Percentiles rank a stretch among this genome's conserved stretches.
Evolutionary conservation across 176 grass and related monocot genomes (phyloP).

Genomic region (Alloteropsis semialata): DNA sequence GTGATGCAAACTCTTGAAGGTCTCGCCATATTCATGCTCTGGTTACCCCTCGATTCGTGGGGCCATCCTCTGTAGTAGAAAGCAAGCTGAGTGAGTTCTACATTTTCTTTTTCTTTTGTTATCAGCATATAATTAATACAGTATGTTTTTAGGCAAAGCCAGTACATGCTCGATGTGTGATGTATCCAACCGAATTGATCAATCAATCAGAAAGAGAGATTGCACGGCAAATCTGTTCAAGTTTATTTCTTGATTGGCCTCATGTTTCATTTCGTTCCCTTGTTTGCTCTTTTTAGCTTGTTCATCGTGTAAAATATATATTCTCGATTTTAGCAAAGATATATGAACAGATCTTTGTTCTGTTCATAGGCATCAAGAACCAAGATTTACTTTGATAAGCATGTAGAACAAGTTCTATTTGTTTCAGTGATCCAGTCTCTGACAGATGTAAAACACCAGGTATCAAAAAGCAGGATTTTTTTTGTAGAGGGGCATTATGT

Average conservation of each 20-base stretch:
- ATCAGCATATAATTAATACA: neutral
- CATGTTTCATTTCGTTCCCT: neutral
- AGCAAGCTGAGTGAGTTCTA: neutral
- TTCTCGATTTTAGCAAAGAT: neutral
- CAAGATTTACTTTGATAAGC: neutral
- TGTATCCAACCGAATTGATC: neutral
- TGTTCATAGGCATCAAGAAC: neutral
- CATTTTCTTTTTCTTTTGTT: neutral
- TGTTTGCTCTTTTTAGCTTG: neutral
- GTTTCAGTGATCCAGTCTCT: neutral
- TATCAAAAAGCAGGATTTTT: neutral
- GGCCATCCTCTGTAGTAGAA: conserved; percentile 16
- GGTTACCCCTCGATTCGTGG: neutral
- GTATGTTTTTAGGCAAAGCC: neutral
- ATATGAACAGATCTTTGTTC: neutral
- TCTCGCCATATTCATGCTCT: neutral
- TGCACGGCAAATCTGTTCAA: neutral
- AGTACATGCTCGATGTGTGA: neutral
- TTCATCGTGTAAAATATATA: neutral
- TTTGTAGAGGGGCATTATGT: too few species aligned
- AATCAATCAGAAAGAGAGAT: neutral
- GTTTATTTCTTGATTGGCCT: neutral
- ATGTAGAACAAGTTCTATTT: neutral
- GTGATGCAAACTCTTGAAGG: neutral
- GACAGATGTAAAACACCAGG: neutral